Percentiles rank a stretch among this genome's conserved stretches.
These are phyloP conservation scores for Tripterygium wilfordii DNA, from an alignment of 177 flowering plant genomes.

Conservation along the genomic window DNA sequence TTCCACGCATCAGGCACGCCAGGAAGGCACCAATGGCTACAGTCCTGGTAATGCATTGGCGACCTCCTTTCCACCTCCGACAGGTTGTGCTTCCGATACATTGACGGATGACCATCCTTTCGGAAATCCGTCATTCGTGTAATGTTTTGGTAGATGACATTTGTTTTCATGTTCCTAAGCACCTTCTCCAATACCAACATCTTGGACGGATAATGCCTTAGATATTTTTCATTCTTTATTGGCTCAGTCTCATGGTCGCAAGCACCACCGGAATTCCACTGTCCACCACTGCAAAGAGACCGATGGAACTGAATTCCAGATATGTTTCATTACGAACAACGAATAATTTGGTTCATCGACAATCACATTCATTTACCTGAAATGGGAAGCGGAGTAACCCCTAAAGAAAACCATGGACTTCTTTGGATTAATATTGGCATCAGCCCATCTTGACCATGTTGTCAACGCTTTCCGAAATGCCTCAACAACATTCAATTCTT, in stretches of 20 bases:
- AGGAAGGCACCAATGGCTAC: conserved; percentile 99
- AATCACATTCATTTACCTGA: no score
- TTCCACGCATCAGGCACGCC: conserved; percentile 98
- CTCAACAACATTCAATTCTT: conserved; percentile 64
- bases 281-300: conserved; percentile 79
- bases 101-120: conserved; percentile 93
- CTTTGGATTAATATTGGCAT: conserved; percentile 59
- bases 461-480: conserved; percentile 85
- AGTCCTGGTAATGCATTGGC: conserved; percentile 71
- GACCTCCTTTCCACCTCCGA: conserved; percentile 49
- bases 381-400: conserved; percentile 92
- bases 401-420: conserved; percentile 76
- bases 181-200: conserved; percentile 73
- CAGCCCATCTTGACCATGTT: conserved; percentile 96
- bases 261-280: conserved; percentile 96
- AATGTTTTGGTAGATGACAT: conserved; percentile 64
- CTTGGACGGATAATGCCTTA: conserved; percentile 66
- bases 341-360: no score
- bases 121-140: conserved; percentile 85
- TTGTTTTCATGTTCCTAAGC: conserved; percentile 68
- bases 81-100: conserved; percentile 57
- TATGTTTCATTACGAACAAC: no score
- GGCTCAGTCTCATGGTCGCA: conserved; percentile 85
- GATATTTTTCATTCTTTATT: conserved; percentile 66
- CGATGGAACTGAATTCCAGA: no score